Conservation (phyloP, 2,329 filamentous ascomycete genomes). For the Xylariaceae sp. region DNA sequence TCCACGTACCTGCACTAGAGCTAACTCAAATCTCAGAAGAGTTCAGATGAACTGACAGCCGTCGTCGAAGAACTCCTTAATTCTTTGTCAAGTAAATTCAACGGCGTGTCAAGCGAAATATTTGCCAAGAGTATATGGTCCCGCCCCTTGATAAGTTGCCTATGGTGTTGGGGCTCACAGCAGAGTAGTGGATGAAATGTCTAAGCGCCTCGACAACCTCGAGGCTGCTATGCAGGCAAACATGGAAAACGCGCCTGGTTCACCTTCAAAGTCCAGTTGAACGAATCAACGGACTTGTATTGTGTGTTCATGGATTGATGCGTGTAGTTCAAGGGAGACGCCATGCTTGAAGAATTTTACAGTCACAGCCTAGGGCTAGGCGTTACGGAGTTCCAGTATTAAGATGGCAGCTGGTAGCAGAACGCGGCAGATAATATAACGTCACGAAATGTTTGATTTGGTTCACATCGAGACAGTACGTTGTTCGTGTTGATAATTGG, state of each 20-base stretch:
- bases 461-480: too few species aligned
- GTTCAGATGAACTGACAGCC: conserved; percentile 62
- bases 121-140: conserved; percentile 70
- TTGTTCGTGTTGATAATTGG: too few species aligned
- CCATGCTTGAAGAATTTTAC: conserved; percentile 7
- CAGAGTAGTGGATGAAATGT: conserved; percentile 88
- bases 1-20: not conserved
- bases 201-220: conserved; percentile 75
- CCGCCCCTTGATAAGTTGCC: too few species aligned
- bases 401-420: too few species aligned
- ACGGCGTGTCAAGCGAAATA: conserved; percentile 78
- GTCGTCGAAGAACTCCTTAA: conserved; percentile 86
- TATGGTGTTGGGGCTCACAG: too few species aligned
- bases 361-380: not conserved
- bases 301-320: conserved; percentile 12
- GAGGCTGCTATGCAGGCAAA: conserved; percentile 66
- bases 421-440: too few species aligned
- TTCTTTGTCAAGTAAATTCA: conserved; percentile 80
- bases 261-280: conserved; percentile 35
- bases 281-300: not conserved
- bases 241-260: conserved; percentile 40
- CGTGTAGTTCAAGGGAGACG: conserved; percentile 4
- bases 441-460: too few species aligned
- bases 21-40: conserved; percentile 10
- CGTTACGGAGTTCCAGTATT: too few species aligned